Conservation (phyloP, 495 filamentous ascomycete species). For the Hypoxylon subgilvum region DNA sequence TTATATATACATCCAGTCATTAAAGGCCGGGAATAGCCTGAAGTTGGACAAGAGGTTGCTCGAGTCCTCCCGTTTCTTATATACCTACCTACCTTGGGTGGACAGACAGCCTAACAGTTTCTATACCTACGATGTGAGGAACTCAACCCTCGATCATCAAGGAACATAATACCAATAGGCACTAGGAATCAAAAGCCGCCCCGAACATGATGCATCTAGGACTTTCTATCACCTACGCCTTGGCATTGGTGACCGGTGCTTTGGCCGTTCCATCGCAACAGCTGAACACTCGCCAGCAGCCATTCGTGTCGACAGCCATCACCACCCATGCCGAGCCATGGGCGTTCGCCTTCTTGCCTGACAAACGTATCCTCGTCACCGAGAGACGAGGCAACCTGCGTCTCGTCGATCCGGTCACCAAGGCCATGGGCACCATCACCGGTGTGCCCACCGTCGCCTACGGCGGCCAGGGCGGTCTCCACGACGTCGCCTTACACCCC, state of each 20-base stretch:
- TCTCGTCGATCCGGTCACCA: slow-evolving; percentile 43
- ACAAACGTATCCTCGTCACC: slow-evolving; percentile 46
- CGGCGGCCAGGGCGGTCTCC: slow-evolving; percentile 46
- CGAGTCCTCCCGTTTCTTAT: slow-evolving; percentile 40
- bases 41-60: slow-evolving; percentile 38
- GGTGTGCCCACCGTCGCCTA: slow-evolving; percentile 45
- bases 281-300: slow-evolving; percentile 42
- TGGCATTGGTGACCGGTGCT: slow-evolving; percentile 43
- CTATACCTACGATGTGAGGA: slow-evolving; percentile 34
- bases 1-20: slow-evolving; percentile 32
- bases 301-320: slow-evolving; percentile 42
- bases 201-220: slow-evolving; percentile 43
- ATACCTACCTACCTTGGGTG: slow-evolving; percentile 40
- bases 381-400: slow-evolving; percentile 44
- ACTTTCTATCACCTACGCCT: slow-evolving; percentile 44
- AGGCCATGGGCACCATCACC: slow-evolving; percentile 44
- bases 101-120: slow-evolving; percentile 33
- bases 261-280: slow-evolving; percentile 42
- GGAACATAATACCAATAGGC: slow-evolving; percentile 40
- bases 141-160: slow-evolving; percentile 38
- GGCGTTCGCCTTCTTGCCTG: slow-evolving; percentile 47
- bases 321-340: slow-evolving; percentile 43
- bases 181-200: slow-evolving; percentile 36
- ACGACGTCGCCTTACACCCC: slow-evolving; percentile 47
- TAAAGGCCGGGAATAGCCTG: slow-evolving; percentile 40